These are phyloP conservation scores for Arthrobotrys iridis DNA, from an alignment of 2,329 filamentous ascomycete species.

Conservation along the genomic window DNA sequence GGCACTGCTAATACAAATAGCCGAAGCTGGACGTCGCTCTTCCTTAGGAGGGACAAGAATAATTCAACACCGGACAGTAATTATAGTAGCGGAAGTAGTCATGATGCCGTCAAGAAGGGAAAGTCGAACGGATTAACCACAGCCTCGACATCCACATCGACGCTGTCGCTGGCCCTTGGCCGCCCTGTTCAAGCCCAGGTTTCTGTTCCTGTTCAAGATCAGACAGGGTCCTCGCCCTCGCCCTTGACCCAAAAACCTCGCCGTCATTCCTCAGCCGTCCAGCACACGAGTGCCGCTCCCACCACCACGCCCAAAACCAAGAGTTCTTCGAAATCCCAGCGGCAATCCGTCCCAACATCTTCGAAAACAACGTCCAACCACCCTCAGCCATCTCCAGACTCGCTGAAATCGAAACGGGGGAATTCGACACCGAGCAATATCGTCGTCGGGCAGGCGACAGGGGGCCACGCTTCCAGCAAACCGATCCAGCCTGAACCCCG, in stretches of 20 bases:
- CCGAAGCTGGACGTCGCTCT: constrained; percentile 50
- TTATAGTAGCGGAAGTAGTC: constrained; percentile 1
- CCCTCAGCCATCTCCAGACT: constrained; percentile 23
- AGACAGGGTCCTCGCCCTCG: constrained; percentile 48
- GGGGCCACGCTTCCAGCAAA: constrained; percentile 50
- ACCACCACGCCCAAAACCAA: constrained; percentile 6
- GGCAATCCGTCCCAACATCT: constrained; percentile 24
- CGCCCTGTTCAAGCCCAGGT: constrained; percentile 11
- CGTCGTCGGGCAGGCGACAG: constrained; percentile 45
- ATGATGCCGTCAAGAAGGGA: constrained; percentile 11
- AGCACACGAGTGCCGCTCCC: constrained; percentile 16
- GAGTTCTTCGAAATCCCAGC: constrained; percentile 11
- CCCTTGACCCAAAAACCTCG: constrained; percentile 14
- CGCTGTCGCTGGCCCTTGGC: constrained; percentile 23
- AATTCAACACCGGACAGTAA: constrained; percentile 12
- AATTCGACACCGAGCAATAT: constrained; percentile 12
- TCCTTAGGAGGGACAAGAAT: constrained; percentile 28
- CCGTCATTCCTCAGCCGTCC: constrained; percentile 42
- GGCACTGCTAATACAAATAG: constrained; percentile 37
- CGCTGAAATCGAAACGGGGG: constrained; percentile 9
- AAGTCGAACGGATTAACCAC: background rate
- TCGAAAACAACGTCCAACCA: constrained; percentile 31
- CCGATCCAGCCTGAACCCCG: constrained; percentile 41
- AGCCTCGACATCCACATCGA: constrained; percentile 28
- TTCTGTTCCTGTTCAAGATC: constrained; percentile 7